Evolutionary conservation across 1,139 yeast genomes (phyloP).

Genomic region (Saccharomyces hybrid): DNA sequence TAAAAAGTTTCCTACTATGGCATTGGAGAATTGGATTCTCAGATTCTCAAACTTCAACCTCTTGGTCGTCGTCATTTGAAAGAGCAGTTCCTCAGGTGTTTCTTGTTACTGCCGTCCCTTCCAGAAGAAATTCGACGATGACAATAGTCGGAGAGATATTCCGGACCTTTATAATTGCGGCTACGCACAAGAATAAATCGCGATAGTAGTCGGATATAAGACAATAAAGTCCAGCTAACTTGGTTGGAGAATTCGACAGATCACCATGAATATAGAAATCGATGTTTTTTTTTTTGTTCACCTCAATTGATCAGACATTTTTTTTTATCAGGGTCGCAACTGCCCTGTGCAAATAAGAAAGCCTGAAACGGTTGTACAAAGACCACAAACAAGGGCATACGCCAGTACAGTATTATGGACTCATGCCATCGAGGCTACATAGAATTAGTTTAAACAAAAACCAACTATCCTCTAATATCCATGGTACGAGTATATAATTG

Average conservation of each 20-base stretch:
- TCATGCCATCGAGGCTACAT: too few species aligned
- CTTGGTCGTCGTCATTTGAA: constrained; percentile 1
- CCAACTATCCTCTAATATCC: too few species aligned
- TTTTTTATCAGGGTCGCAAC: too few species aligned
- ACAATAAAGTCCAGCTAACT: background rate
- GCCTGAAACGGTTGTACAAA: too few species aligned
- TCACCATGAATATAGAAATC: too few species aligned
- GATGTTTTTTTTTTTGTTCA: too few species aligned
- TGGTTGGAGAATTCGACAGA: background rate
- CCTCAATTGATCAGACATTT: background rate
- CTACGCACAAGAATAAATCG: background rate
- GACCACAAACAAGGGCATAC: too few species aligned
- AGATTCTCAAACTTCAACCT: constrained; percentile 12
- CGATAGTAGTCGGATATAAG: background rate
- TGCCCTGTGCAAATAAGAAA: too few species aligned
- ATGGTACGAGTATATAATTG: too few species aligned
- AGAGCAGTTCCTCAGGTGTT: background rate
- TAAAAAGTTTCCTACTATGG: constrained; percentile 24
- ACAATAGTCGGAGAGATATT: background rate
- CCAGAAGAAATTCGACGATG: background rate
- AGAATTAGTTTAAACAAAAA: too few species aligned
- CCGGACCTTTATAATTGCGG: background rate
- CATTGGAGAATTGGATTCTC: constrained; percentile 13
- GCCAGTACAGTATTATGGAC: too few species aligned
- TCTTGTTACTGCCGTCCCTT: background rate